These are phyloP conservation scores for Corinectria fuckeliana DNA, from an alignment of 2,329 filamentous ascomycete species.

Conservation along the genomic window DNA sequence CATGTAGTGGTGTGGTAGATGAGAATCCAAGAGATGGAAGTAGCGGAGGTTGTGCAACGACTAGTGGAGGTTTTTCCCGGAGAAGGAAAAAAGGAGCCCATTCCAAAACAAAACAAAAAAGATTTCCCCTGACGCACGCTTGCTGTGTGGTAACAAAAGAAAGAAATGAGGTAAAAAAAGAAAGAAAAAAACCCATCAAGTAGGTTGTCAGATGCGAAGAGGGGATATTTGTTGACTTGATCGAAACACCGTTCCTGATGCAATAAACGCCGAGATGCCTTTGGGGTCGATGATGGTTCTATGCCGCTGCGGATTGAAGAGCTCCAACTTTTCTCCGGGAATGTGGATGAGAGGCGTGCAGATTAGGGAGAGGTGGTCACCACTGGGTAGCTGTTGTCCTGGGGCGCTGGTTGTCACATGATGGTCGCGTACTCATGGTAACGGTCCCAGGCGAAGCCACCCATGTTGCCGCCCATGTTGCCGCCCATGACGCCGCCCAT, in stretches of 20 bases:
- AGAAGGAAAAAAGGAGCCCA: constrained; percentile 43
- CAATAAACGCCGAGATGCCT: constrained; percentile 52
- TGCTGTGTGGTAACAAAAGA: constrained; percentile 52
- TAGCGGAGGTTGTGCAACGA: constrained; percentile 51
- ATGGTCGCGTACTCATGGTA: constrained; percentile 85
- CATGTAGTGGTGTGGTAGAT: constrained; percentile 56
- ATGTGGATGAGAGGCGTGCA: constrained; percentile 40
- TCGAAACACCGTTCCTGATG: constrained; percentile 53
- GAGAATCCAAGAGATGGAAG: constrained; percentile 55
- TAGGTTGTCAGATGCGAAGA: constrained; percentile 37
- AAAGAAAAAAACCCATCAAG: constrained; percentile 32
- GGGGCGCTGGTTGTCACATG: constrained; percentile 75
- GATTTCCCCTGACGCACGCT: constrained; percentile 44
- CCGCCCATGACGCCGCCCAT: constrained; percentile 67
- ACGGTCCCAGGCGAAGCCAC: constrained; percentile 81
- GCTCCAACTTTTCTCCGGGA: constrained; percentile 44
- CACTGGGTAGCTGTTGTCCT: constrained; percentile 54
- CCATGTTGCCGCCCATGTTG: constrained; percentile 47
- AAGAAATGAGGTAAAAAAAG: constrained; percentile 38
- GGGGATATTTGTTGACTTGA: constrained; percentile 47
- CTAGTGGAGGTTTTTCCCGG: constrained; percentile 45
- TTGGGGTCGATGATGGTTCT: constrained; percentile 44
- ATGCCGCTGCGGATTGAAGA: constrained; percentile 47
- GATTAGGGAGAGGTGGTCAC: constrained; percentile 55
- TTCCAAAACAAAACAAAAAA: constrained; percentile 44